phyloP scores from a whole-genome alignment of 208 protist species.

The Naegleria lovaniensis region DNA sequence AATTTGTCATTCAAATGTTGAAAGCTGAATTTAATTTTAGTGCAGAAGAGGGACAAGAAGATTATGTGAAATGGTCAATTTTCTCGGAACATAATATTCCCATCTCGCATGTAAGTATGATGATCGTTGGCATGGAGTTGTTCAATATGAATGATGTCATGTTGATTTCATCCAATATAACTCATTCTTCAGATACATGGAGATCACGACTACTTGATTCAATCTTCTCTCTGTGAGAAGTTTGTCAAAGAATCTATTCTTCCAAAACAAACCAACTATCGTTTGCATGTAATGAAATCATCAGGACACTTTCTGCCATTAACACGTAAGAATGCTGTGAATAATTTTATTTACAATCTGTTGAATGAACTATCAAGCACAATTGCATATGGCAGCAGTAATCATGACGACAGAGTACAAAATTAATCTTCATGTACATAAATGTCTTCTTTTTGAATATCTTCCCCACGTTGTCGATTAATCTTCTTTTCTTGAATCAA shows the following conservation, averaged over 20 bases:
- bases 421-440: not conserved
- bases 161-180: too few relatives aligned
- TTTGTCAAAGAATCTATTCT: not conserved
- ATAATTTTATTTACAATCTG: not conserved
- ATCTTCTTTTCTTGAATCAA: not conserved
- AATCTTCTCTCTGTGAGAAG: not conserved
- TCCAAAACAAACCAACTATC: not conserved
- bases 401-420: too few relatives aligned
- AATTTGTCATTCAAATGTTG: not conserved
- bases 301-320: not conserved
- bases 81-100: not conserved
- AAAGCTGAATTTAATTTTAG: constrained; percentile 5
- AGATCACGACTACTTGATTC: not conserved
- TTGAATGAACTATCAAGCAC: not conserved
- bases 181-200: not conserved
- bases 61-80: not conserved
- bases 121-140: too few relatives aligned
- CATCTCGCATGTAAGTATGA: not conserved
- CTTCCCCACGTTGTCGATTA: not conserved
- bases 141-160: too few relatives aligned
- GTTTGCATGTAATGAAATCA: not conserved
- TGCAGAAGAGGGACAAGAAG: not conserved
- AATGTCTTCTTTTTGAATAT: not conserved
- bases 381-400: too few relatives aligned
- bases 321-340: not conserved